phyloP scores from a whole-genome alignment of 345 rosid genomes.

The Populus pruinosa region DNA sequence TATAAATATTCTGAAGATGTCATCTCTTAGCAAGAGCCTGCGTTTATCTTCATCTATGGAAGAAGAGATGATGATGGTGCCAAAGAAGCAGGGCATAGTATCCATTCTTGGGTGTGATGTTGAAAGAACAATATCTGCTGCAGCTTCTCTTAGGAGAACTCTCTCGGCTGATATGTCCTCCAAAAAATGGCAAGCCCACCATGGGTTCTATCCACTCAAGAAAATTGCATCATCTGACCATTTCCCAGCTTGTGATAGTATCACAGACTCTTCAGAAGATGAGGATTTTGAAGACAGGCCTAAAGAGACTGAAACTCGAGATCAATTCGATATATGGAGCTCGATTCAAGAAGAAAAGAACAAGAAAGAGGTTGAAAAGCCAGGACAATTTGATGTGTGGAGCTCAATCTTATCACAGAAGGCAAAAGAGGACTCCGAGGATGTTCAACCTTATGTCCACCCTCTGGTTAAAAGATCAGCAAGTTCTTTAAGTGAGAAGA shows the following conservation, averaged over 20 bases:
- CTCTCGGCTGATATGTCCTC: slow-evolving; percentile 88
- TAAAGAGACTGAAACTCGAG: slow-evolving; percentile 15
- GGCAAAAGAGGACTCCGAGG: slow-evolving; percentile 34
- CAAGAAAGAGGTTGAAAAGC: slow-evolving; percentile 27
- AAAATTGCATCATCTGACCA: slow-evolving; percentile 55
- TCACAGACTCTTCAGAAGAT: slow-evolving; percentile 25
- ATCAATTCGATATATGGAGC: slow-evolving; percentile 47
- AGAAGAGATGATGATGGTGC: slow-evolving; percentile 24
- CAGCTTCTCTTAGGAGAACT: slow-evolving; percentile 62
- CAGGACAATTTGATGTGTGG: slow-evolving; percentile 53
- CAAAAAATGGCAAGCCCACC: slow-evolving; percentile 54
- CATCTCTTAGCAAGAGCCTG: slow-evolving; percentile 15
- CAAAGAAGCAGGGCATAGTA: slow-evolving; percentile 60
- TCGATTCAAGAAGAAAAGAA: slow-evolving; percentile 41
- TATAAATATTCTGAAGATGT: slow-evolving; percentile 3
- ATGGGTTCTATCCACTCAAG: slow-evolving; percentile 50
- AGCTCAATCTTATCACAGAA: slow-evolving; percentile 52
- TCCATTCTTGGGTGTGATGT: slow-evolving; percentile 60
- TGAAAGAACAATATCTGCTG: slow-evolving; percentile 33
- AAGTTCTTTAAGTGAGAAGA: slow-evolving; percentile 64
- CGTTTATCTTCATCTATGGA: slow-evolving; percentile 16
- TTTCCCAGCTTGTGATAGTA: slow-evolving; percentile 22
- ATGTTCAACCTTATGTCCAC: slow-evolving; percentile 63
- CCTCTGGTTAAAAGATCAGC: slow-evolving; percentile 60
- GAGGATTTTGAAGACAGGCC: slow-evolving; percentile 18